These are phyloP conservation scores for Pleurozium schreberi DNA, from an alignment of 225 moss, liverwort and hornwort genomes.

Conservation along the genomic window DNA sequence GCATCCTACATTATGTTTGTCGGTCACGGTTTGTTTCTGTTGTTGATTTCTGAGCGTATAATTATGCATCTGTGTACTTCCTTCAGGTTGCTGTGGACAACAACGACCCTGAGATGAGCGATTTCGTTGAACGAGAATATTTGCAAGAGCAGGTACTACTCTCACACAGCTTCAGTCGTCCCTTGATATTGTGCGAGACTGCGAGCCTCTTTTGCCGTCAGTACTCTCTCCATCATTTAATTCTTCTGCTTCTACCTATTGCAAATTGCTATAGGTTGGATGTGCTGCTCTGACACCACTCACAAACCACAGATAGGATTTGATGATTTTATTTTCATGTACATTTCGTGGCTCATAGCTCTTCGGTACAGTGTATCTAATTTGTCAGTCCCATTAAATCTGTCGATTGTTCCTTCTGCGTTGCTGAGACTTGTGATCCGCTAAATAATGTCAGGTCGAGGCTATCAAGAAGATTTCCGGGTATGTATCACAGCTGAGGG, in stretches of 20 bases:
- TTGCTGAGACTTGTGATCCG: neutral
- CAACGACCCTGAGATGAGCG: slow-evolving; percentile 46
- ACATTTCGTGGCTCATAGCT: neutral
- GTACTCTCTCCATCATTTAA: neutral
- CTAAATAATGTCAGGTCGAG: slow-evolving; percentile 48
- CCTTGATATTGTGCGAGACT: neutral
- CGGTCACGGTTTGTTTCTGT: neutral
- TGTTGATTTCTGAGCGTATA: neutral
- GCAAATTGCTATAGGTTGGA: neutral
- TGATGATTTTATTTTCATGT: neutral
- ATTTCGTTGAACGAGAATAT: slow-evolving; percentile 45
- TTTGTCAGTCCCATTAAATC: neutral
- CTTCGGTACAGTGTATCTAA: neutral
- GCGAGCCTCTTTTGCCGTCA: neutral
- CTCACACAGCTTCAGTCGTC: neutral
- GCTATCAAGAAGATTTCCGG: slow-evolving; percentile 63
- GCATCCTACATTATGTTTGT: neutral
- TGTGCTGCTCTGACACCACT: neutral
- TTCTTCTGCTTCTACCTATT: neutral
- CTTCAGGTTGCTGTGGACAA: slow-evolving; percentile 35
- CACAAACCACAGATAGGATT: neutral
- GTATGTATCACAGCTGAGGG: slow-evolving; percentile 81
- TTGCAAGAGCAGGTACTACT: slow-evolving; percentile 38
- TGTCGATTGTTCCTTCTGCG: neutral
- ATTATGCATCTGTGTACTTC: neutral